Conservation (phyloP, 768 basidiomycete genomes). For the Lactarius evosmus region DNA sequence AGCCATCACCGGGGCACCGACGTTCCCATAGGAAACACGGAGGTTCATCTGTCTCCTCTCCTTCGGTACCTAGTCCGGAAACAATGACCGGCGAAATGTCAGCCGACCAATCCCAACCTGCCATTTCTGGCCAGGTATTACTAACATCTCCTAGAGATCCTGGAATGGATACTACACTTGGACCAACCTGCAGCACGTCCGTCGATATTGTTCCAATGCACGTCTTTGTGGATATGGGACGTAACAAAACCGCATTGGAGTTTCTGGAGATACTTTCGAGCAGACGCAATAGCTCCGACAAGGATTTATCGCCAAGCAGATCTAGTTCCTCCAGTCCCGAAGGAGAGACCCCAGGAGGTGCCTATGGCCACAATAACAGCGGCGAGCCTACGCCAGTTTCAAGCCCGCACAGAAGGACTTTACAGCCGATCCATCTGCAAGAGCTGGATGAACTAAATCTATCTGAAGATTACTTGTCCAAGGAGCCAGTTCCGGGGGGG, state of each 20-base stretch:
- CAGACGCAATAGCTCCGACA: background rate
- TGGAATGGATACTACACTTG: background rate
- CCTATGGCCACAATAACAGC: background rate
- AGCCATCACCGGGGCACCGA: conserved; percentile 27
- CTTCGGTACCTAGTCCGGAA: conserved; percentile 1
- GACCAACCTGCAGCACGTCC: conserved; percentile 33
- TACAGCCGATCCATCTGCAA: conserved; percentile 47
- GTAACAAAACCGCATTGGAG: conserved; percentile 40
- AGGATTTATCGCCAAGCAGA: background rate
- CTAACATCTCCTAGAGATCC: conserved; percentile 17
- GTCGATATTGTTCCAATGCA: conserved; percentile 63
- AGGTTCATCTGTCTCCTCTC: background rate
- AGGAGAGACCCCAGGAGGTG: conserved; percentile 1
- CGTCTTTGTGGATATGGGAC: conserved; percentile 66
- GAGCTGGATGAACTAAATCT: conserved; percentile 61
- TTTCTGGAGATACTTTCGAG: conserved; percentile 49
- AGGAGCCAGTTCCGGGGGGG: conserved; percentile 8
- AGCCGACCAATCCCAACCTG: conserved; percentile 13
- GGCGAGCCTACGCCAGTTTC: conserved; percentile 15
- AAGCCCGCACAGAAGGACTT: conserved; percentile 34
- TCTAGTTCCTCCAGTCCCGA: conserved; percentile 7
- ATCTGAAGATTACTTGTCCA: conserved; percentile 43
- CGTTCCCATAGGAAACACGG: conserved; percentile 9
- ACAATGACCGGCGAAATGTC: background rate
- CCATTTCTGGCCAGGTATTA: conserved; percentile 24